Evolutionary conservation across 2,329 filamentous ascomycete genomes (phyloP).

Genomic region (Westerdykella sp.): DNA sequence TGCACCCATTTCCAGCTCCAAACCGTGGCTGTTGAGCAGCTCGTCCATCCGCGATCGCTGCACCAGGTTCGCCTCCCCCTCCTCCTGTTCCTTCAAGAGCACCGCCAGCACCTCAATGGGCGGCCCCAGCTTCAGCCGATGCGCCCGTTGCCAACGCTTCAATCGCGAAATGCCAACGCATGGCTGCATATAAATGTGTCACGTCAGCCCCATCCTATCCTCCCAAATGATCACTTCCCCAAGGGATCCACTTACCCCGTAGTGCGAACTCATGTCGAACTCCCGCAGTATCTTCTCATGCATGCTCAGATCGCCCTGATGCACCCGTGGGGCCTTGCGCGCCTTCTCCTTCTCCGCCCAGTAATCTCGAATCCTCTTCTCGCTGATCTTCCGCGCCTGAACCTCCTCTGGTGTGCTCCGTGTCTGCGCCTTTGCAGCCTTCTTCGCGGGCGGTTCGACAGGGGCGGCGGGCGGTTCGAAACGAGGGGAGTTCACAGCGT

Average conservation of each 20-base stretch:
- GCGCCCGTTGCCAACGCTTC: conserved; percentile 82
- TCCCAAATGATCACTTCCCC: neutral
- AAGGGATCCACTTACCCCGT: conserved; percentile 61
- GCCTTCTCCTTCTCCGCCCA: conserved; percentile 68
- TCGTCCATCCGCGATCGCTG: conserved; percentile 72
- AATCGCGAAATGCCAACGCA: conserved; percentile 77
- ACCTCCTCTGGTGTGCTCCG: conserved; percentile 41
- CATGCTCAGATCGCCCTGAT: conserved; percentile 65
- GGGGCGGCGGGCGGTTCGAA: conserved; percentile 33
- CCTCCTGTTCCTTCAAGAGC: conserved; percentile 62
- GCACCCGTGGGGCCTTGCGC: conserved; percentile 63
- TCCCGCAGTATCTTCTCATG: conserved; percentile 84
- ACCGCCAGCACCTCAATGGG: conserved; percentile 88
- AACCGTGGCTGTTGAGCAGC: conserved; percentile 41
- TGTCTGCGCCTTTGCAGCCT: conserved; percentile 10
- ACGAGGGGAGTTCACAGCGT: neutral
- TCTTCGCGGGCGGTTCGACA: conserved; percentile 23
- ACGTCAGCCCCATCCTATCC: conserved; percentile 8
- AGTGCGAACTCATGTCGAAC: conserved; percentile 88
- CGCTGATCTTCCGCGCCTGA: conserved; percentile 58
- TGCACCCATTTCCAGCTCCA: neutral
- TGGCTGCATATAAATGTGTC: conserved; percentile 52
- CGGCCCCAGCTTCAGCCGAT: conserved; percentile 74
- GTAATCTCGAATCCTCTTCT: conserved; percentile 67
- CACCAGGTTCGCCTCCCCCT: conserved; percentile 42